phyloP scores from a whole-genome alignment of 768 basidiomycete species.

The Mycena galericulata region DNA sequence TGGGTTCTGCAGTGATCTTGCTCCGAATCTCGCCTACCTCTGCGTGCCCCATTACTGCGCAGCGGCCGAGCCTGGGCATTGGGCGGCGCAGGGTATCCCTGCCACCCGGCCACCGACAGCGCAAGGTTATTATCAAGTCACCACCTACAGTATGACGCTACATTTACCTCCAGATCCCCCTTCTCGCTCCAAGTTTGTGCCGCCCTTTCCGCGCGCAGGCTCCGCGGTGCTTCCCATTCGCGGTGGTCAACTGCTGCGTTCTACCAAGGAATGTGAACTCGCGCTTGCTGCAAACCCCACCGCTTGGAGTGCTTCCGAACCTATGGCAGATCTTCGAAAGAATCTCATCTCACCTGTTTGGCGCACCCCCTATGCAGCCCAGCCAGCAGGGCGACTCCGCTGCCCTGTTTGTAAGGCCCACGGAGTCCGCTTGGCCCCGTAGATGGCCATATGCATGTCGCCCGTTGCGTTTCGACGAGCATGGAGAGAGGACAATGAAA shows the following conservation, averaged over 20 bases:
- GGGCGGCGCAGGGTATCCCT: slow-evolving; percentile 10
- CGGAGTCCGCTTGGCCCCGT: too few relatives aligned
- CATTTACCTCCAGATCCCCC: slow-evolving; percentile 17
- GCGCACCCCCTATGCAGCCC: background rate
- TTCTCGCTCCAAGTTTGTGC: background rate
- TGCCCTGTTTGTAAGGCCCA: too few relatives aligned
- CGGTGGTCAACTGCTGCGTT: slow-evolving; percentile 6
- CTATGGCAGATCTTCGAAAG: slow-evolving; percentile 21
- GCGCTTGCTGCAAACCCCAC: slow-evolving; percentile 13
- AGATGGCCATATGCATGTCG: too few relatives aligned
- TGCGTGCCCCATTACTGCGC: slow-evolving; percentile 9
- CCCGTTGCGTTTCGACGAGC: too few relatives aligned
- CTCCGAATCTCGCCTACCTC: slow-evolving; percentile 12
- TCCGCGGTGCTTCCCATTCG: slow-evolving; percentile 11
- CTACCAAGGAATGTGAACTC: slow-evolving; percentile 1
- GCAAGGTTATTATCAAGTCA: slow-evolving; percentile 22
- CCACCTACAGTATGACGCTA: slow-evolving; percentile 19
- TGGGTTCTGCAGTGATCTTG: slow-evolving; percentile 16
- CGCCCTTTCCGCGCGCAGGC: slow-evolving; percentile 20
- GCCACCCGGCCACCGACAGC: background rate
- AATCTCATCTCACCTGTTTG: background rate
- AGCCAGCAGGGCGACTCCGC: too few relatives aligned
- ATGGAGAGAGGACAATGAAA: slow-evolving; percentile 9
- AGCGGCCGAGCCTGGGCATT: slow-evolving; percentile 22
- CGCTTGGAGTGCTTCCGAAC: slow-evolving; percentile 14